A percentile compares a stretch with the other conserved stretches of the same genome.
Evolutionary conservation across 495 filamentous ascomycete genomes (phyloP).

Genomic region (Aspergillus diversus): DNA sequence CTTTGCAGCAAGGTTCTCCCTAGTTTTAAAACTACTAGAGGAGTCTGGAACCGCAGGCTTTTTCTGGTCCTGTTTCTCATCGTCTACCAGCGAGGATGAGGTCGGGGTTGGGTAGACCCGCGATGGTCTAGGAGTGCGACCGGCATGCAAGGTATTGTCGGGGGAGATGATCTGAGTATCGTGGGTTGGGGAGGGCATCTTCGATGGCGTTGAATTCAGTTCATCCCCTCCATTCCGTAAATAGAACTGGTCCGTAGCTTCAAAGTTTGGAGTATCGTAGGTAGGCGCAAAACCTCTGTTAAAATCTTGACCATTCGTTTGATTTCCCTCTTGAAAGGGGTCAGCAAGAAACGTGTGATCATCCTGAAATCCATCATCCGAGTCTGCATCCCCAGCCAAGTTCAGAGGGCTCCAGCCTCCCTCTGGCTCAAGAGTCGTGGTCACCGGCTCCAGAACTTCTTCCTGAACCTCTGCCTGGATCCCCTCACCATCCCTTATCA

Average conservation of each 20-base stretch:
- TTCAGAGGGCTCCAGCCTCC: conserved; percentile 34
- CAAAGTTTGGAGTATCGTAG: conserved; percentile 37
- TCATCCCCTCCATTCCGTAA: conserved; percentile 34
- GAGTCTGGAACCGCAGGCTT: conserved; percentile 2
- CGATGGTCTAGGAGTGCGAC: conserved; percentile 34
- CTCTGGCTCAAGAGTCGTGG: conserved; percentile 20
- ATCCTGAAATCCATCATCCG: conserved; percentile 30
- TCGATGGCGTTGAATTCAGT: conserved; percentile 45
- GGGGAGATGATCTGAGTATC: conserved; percentile 34
- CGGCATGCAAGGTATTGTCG: conserved; percentile 36
- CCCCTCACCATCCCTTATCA: conserved; percentile 23
- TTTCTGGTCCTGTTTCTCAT: conserved; percentile 33
- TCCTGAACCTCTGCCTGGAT: conserved; percentile 7
- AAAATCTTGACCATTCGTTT: conserved; percentile 16
- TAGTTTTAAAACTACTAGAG: conserved; percentile 10
- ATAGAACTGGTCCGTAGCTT: conserved; percentile 36
- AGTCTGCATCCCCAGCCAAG: conserved; percentile 26
- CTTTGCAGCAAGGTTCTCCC: conserved; percentile 10
- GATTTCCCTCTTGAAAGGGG: conserved; percentile 30
- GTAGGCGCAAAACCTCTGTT: conserved; percentile 19
- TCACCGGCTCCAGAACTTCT: conserved; percentile 3
- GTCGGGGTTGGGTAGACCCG: conserved; percentile 47
- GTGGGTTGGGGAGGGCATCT: conserved; percentile 43
- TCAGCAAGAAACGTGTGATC: conserved; percentile 19
- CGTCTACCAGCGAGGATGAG: conserved; percentile 46